phyloP scores from a whole-genome alignment of 768 basidiomycete species.

The Phanerochaete sordida region DNA sequence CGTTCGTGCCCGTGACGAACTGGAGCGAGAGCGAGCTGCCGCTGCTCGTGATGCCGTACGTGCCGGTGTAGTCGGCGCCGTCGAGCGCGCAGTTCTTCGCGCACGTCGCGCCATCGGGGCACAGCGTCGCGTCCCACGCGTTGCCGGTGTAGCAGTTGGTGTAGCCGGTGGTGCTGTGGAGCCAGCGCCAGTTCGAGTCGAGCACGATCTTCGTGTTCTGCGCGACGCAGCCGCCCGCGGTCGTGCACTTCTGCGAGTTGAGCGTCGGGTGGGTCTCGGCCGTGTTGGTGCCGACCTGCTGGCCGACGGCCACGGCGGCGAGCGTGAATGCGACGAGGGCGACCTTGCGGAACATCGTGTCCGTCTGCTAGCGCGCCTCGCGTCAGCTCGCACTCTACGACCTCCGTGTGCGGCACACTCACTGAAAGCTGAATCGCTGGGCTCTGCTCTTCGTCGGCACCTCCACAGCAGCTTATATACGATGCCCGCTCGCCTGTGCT shows the following conservation, averaged over 20 bases:
- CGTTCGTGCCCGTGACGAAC: slow-evolving; percentile 38
- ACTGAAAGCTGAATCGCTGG: not conserved
- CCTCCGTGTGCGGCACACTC: not conserved
- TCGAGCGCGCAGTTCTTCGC: slow-evolving; percentile 32
- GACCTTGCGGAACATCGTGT: slow-evolving; percentile 25
- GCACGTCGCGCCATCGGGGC: slow-evolving; percentile 29
- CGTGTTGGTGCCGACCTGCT: slow-evolving; percentile 46
- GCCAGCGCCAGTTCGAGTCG: slow-evolving; percentile 46
- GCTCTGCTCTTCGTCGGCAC: not conserved
- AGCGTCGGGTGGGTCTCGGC: slow-evolving; percentile 48
- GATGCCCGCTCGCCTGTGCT: not conserved
- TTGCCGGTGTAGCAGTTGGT: slow-evolving; percentile 37
- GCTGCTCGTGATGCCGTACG: slow-evolving; percentile 50
- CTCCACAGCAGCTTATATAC: not conserved
- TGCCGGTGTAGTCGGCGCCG: slow-evolving; percentile 33
- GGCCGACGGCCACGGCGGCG: slow-evolving; percentile 38
- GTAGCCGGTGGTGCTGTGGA: slow-evolving; percentile 27
- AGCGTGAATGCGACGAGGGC: slow-evolving; percentile 26
- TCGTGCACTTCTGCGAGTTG: slow-evolving; percentile 44
- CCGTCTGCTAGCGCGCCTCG: not conserved
- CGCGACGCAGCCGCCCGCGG: slow-evolving; percentile 34
- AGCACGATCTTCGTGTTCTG: slow-evolving; percentile 30
- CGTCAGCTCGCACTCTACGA: not conserved
- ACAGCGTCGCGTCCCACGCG: slow-evolving; percentile 29
- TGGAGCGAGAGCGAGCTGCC: slow-evolving; percentile 46